Evolutionary conservation across 345 rosid species (phyloP), one percentile per base, ranked within the genome.

Genomic region (Viola odorata): DNA sequence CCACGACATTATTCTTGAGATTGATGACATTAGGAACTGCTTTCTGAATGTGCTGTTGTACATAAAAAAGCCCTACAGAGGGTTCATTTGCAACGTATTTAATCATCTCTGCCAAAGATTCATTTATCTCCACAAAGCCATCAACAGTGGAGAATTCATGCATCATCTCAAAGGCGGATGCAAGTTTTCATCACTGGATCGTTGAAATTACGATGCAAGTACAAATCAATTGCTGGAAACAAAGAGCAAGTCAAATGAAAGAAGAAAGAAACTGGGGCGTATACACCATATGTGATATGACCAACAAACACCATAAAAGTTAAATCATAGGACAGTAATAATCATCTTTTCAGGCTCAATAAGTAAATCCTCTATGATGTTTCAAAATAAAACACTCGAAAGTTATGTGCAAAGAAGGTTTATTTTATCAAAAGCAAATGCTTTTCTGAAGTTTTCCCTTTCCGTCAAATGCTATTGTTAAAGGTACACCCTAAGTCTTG

Each of bases 81-180:
- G 97, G 97, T 70, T 95, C 95, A 53, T 95, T 95, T 12, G 91
- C 95, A 58, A 88, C 76, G 55, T 91, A 84, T 80, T 88, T 88
- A 9, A 88, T 91, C 99, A 91, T 90, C 80, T 91, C 97, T 3
- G 88, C 88, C 71, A 86, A 63, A 79, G 84, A 70, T 74, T 90
- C 95, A 66, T 74, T 86, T 82, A 94, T 84, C 85, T 83, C 99
- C 80, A 77, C 82, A 73, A 94, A 94, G 65, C 97, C 97, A 74
- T 94, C 97, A 61, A 68, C 82, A 52, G 84, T 76, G 79, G 96
- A 88, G 89, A 94, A 82, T 75, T 84, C 97, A 86, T 80, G 85
- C 99, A 94, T 94, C 69, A 84, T 88, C 72, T 59, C 47, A 74
- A 71, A 70, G 74, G 72, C 48, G 57, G 74, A 78, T 59, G 60